These are phyloP conservation scores for Jaapia argillacea DNA, from an alignment of 768 basidiomycete genomes.

Conservation along the genomic window DNA sequence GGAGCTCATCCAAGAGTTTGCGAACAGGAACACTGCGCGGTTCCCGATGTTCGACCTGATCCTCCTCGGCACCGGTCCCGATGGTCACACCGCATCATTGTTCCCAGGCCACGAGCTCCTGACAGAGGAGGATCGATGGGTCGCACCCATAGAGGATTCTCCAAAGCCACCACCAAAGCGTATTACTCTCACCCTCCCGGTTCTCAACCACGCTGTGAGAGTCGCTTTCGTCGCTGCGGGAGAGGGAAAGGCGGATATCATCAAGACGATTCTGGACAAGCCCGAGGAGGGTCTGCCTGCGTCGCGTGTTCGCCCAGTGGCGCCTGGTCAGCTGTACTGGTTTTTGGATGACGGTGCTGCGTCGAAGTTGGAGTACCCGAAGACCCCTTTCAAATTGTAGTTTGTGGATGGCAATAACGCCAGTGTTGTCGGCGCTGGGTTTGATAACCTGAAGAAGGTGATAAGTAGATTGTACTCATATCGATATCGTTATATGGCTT, in stretches of 20 bases:
- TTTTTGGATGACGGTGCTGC: constrained; percentile 87
- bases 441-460: too few relatives aligned
- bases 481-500: too few relatives aligned
- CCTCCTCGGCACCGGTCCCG: constrained; percentile 92
- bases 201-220: constrained; percentile 81
- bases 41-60: constrained; percentile 98
- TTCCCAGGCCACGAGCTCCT: constrained; percentile 91
- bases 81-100: constrained; percentile 96
- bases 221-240: constrained; percentile 88
- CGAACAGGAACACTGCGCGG: constrained; percentile 84
- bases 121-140: constrained; percentile 85
- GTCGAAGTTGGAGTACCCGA: constrained; percentile 45
- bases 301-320: constrained; percentile 66
- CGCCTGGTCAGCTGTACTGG: constrained; percentile 87
- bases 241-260: constrained; percentile 67
- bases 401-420: too few relatives aligned
- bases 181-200: constrained; percentile 88
- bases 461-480: too few relatives aligned
- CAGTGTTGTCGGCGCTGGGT: too few relatives aligned
- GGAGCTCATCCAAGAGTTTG: constrained; percentile 83
- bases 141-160: constrained; percentile 85
- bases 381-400: constrained; percentile 49
- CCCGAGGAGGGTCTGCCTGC: constrained; percentile 78
- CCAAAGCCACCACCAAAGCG: constrained; percentile 89
- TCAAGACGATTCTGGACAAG: constrained; percentile 65